Percentiles rank a stretch among this genome's conserved stretches.
phyloP scores from a whole-genome alignment of 2,329 filamentous ascomycete species.

The Penicillium fuscoglaucum region DNA sequence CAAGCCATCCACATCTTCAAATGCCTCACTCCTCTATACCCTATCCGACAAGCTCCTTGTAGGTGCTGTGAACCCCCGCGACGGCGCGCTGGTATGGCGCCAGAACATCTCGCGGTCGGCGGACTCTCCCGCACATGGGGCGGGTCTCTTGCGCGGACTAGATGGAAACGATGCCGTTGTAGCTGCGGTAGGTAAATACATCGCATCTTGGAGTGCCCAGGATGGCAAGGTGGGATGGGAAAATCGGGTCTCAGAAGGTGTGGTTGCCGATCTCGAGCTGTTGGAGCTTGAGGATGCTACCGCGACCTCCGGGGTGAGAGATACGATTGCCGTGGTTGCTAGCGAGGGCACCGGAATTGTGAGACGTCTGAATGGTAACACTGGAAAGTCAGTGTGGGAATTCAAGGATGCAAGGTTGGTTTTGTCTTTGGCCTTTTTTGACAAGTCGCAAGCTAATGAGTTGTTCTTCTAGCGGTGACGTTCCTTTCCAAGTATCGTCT shows the following conservation, averaged over 20 bases:
- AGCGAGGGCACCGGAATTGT: conserved; percentile 58
- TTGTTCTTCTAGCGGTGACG: conserved; percentile 57
- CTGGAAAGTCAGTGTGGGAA: conserved; percentile 77
- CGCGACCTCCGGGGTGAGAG: conserved; percentile 49
- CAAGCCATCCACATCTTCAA: conserved; percentile 75
- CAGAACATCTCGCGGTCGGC: conserved; percentile 64
- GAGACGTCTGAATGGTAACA: conserved; percentile 69
- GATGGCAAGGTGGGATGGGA: conserved; percentile 80
- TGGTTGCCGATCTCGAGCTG: conserved; percentile 62
- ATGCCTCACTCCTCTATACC: conserved; percentile 87
- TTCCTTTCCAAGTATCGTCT: conserved; percentile 73
- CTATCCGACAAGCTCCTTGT: conserved; percentile 80
- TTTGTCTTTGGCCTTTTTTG: not conserved
- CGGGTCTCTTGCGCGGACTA: conserved; percentile 64
- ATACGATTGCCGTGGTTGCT: conserved; percentile 68
- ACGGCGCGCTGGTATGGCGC: conserved; percentile 82
- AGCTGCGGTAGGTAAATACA: conserved; percentile 67
- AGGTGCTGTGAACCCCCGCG: conserved; percentile 85
- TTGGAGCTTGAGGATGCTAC: conserved; percentile 65
- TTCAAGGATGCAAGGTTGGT: conserved; percentile 61
- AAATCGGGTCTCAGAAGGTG: conserved; percentile 55
- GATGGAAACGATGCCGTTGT: conserved; percentile 76
- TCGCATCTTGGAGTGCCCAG: conserved; percentile 80
- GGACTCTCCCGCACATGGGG: conserved; percentile 16
- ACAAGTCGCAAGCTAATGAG: conserved; percentile 3